A percentile compares a stretch with the other conserved stretches of the same genome.
phyloP scores from a whole-genome alignment of 495 filamentous ascomycete species.

The Trichoderma orchidacearum region DNA sequence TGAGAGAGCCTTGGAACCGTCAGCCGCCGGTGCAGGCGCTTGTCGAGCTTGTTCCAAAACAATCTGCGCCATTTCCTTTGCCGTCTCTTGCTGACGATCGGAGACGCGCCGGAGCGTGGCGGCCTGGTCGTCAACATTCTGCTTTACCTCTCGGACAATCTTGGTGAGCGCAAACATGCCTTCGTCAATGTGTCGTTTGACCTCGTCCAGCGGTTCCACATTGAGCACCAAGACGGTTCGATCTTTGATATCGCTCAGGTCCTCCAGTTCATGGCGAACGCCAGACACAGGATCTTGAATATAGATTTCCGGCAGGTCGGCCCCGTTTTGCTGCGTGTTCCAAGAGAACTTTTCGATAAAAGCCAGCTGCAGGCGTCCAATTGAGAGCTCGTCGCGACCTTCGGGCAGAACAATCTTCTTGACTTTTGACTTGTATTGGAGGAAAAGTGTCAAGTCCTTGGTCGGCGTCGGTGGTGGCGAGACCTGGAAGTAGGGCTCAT shows the following conservation, averaged over 20 bases:
- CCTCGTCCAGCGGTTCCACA: constrained; percentile 87
- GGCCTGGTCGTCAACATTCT: constrained; percentile 66
- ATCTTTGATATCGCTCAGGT: constrained; percentile 90
- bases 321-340: constrained; percentile 90
- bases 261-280: constrained; percentile 89
- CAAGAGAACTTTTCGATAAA: constrained; percentile 99
- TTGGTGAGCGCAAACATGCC: constrained; percentile 67
- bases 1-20: background rate
- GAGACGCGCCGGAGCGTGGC: constrained; percentile 74
- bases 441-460: constrained; percentile 87
- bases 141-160: constrained; percentile 69
- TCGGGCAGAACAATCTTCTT: constrained; percentile 89
- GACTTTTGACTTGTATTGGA: constrained; percentile 93
- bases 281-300: constrained; percentile 93
- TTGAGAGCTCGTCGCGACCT: constrained; percentile 67
- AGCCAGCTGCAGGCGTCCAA: constrained; percentile 81
- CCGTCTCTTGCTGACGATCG: constrained; percentile 78
- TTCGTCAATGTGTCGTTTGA: constrained; percentile 92
- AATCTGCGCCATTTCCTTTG: constrained; percentile 79
- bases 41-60: constrained; percentile 39
- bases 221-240: constrained; percentile 88
- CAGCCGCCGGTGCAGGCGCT: constrained; percentile 2
- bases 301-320: constrained; percentile 90
- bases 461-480: constrained; percentile 56
- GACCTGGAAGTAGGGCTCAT: constrained; percentile 31